Base-by-base conservation (phyloP, 192 early-diverging fungal genomes). In the Backusella australiensis region DNA sequence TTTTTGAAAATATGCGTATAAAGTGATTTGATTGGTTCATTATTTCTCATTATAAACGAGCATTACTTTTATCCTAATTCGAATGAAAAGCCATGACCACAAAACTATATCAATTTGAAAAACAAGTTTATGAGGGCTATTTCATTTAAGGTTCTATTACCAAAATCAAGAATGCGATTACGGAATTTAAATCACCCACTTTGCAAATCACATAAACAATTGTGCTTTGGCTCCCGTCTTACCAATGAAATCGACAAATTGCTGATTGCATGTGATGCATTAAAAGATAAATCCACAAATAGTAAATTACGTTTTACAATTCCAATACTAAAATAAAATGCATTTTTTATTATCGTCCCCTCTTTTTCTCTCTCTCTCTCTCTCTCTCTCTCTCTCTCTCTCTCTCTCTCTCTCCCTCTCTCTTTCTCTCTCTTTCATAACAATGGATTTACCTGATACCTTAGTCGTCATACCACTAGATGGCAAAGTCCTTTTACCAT, bases 401-500 rank as follows among this genome's bases (percentile, higher is more conserved):
- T 53, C 3, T 53, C 21, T 49, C 46, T 49, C 15, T 49, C 11
- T 26, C n/a, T 26, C 23, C 29, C 4, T 26, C 8, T 17, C 46
- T n/a, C 19, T 49, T 0, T 29, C 17, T 26, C 26, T 59, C n/a
- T 49, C 0, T 29, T 4, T 26, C 26, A 26, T 26, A 56, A 56
- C 0, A 26, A 63, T 63, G 56, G 56, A 63, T 11, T 63, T 78
- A 39, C 87, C 87, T 14, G 79, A 81, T 34, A 70, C 75, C 0
- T 63, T 89, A n/a, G 80, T 85, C 17, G 63, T 86, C 26, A 75
- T 89, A 12, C 81, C 85, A 12, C 74, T 89, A 46, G 78, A 81
- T 34, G 82, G 86, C 46, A 87, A 85, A 59, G 87, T 93, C 17
- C 85, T 94, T 21, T 80, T 93, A 6, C 93, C 93, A 14, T 89